phyloP scores from a whole-genome alignment of 2,329 filamentous ascomycete genomes.

The Colletotrichum destructivum region DNA sequence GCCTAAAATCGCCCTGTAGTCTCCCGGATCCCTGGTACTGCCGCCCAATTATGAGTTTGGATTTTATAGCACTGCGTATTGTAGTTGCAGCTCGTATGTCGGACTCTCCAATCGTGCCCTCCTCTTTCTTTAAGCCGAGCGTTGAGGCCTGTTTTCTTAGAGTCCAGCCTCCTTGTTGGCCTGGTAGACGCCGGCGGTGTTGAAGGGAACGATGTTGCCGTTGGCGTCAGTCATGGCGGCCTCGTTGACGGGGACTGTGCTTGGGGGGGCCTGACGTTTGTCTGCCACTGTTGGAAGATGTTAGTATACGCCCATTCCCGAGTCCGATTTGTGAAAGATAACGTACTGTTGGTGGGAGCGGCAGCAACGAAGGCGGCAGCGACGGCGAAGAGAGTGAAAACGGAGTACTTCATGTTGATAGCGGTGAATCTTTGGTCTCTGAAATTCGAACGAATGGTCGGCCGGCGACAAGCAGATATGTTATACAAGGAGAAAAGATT shows the following conservation, averaged over 20 bases:
- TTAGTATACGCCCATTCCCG: slow-evolving; percentile 22
- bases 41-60: slow-evolving; percentile 31
- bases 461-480: slow-evolving; percentile 65
- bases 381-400: slow-evolving; percentile 63
- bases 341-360: slow-evolving; percentile 45
- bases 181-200: slow-evolving; percentile 60
- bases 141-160: slow-evolving; percentile 45
- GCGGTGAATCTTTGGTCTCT: slow-evolving; percentile 43
- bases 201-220: slow-evolving; percentile 63
- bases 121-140: neutral
- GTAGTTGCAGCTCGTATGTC: slow-evolving; percentile 21
- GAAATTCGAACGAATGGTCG: slow-evolving; percentile 58
- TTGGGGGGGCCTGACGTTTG: slow-evolving; percentile 49
- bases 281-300: slow-evolving; percentile 48
- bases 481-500: slow-evolving; percentile 49
- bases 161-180: slow-evolving; percentile 54
- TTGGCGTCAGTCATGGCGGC: slow-evolving; percentile 63
- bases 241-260: slow-evolving; percentile 52
- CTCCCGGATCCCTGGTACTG: slow-evolving; percentile 15
- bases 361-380: slow-evolving; percentile 62
- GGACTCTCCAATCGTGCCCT: slow-evolving; percentile 13
- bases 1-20: slow-evolving; percentile 29
- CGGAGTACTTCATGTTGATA: slow-evolving; percentile 69
- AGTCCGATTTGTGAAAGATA: neutral
- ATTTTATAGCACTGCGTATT: slow-evolving; percentile 19